Base-by-base conservation (phyloP, 1,284 basidiomycete species). In the Moesziomyces sp. region DNA sequence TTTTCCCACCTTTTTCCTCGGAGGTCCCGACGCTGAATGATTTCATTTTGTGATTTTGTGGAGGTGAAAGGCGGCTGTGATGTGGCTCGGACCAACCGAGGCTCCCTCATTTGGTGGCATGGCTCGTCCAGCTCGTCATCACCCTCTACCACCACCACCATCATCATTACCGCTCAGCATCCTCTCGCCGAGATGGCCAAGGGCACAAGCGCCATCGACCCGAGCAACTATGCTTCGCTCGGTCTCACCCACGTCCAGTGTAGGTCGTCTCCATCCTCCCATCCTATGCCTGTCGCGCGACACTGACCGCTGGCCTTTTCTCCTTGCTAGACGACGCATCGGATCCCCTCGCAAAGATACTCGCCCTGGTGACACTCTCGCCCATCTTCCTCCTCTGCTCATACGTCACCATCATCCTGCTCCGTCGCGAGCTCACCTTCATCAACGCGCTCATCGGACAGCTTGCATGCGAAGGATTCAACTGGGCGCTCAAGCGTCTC, bases 361-460 rank as follows among this genome's bases (percentile, higher is more conserved):
- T 81, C 33, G 74, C 81, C 4, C 69, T 83, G 2, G 65, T 81
- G 38, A 83, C 81, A 14, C 75, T 83, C 24, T 67, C 77, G 4
- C 82, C 82, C 42, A 78, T 82, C 53, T 79, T 83, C 35, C 58
- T 81, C 0, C 61, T 83, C 1, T 78, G 76, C 61, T 90, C 91
- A 7, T 94, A 94, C 84, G 90, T 91, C 10, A 90, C 88, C 4
- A 86, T 94, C 23, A 88, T 89, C 7, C 87, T 93, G 3, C 89
- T 91, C 71, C 91, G 91, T 1, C 89, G 92, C 23, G 92, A 94
- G 83, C 87, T 91, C 45, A 86, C 90, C 14, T 88, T 93, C 77
- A 87, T 93, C 74, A 88, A 90, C 54, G 93, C 93, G 89, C 92
- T 92, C 89, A 86, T 88, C 1, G 92, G 93, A 11, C 92, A 94